Evolutionary conservation across 1,284 basidiomycete genomes (phyloP).

Genomic region (Albatrellus sp.): DNA sequence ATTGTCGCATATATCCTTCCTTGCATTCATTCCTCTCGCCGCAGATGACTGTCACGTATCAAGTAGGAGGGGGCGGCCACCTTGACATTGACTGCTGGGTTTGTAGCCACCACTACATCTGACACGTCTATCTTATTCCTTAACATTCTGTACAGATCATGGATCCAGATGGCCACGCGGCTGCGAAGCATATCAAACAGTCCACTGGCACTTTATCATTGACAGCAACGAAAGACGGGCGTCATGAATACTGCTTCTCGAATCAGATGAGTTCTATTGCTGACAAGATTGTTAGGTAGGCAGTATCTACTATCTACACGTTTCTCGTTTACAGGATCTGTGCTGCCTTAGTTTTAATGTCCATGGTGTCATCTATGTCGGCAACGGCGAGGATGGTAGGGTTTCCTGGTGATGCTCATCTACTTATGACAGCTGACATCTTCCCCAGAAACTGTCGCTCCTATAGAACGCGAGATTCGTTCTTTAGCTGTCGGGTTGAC

Average conservation of each 20-base stretch:
- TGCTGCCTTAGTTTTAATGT: slow-evolving; percentile 79
- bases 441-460: slow-evolving; percentile 64
- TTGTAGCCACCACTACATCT: slow-evolving; percentile 14
- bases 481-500: slow-evolving; percentile 76
- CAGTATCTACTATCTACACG: slow-evolving; percentile 7
- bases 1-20: neutral
- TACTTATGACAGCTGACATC: slow-evolving; percentile 12
- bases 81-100: slow-evolving; percentile 97
- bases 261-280: slow-evolving; percentile 95
- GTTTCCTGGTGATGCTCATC: slow-evolving; percentile 6
- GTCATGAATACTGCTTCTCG: slow-evolving; percentile 95
- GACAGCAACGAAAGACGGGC: slow-evolving; percentile 77
- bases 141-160: slow-evolving; percentile 40
- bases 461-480: slow-evolving; percentile 93
- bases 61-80: slow-evolving; percentile 94
- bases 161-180: slow-evolving; percentile 56
- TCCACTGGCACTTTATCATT: slow-evolving; percentile 86
- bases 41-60: slow-evolving; percentile 99
- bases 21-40: neutral
- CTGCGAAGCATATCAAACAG: slow-evolving; percentile 76
- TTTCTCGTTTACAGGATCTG: neutral
- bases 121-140: neutral
- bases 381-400: slow-evolving; percentile 45
- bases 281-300: slow-evolving; percentile 88
- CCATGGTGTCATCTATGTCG: slow-evolving; percentile 90